Evolutionary conservation across 768 basidiomycete species (phyloP), one percentile per base, ranked within the genome.

Genomic region (Ephemerocybe angulata): DNA sequence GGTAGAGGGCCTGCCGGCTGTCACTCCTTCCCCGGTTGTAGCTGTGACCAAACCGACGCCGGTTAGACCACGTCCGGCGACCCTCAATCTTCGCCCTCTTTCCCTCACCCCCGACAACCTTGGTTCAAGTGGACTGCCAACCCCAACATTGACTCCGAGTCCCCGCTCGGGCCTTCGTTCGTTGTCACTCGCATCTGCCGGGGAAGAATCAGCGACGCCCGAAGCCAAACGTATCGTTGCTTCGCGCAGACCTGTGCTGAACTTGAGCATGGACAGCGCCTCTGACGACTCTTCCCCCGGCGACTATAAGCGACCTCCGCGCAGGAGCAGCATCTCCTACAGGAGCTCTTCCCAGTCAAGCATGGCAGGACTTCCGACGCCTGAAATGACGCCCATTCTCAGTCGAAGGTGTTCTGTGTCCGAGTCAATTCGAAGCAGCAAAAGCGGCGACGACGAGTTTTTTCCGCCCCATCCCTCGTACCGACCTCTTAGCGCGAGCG

Each of bases 301-400:
- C 42, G 60, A 67, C 17, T 72, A 72, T 13, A 70, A 74, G 7
- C 72, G 72, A 56, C 65, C 71, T 29, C 68, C 64, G 46, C 74
- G 81, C 41, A 78, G 84, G 41, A 88, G 88, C 68, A 89, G 87
- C 69, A 90, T 92, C 51, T 83, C 84, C 1, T 92, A 92, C 75
- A 86, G 83, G 62, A 67, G 73, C 28, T 84, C 86, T 27, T 65
- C 72, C n/a, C 69, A 72, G 29, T 64, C 71, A 40, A 66, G 62
- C 17, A 60, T 60, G 42, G 62, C 75, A 12, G 80, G 80, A 27
- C 72, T 89, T 13, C 87, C 87, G 1, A 89, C 88, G 0, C 90
- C 88, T 12, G 88, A 86, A 63, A 76, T 83, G 74, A 90, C 89
- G 0, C 90, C 87, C 4, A 84, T 78, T 13, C 76, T 72, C 53